Conservation (phyloP, 768 basidiomycete species). For the Hericium coralloides region DNA sequence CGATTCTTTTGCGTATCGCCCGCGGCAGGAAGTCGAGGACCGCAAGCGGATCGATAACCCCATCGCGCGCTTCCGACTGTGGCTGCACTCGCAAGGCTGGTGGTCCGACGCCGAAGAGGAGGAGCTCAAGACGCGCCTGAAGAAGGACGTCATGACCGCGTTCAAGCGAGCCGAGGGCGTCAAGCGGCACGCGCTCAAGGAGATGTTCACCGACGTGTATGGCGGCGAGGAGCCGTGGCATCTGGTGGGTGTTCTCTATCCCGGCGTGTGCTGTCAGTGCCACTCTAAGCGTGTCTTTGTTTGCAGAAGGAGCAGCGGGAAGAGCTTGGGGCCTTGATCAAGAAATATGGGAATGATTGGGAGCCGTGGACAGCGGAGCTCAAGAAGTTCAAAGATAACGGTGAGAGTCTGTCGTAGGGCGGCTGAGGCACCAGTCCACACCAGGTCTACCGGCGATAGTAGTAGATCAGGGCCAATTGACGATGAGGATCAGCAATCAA, state of each 20-base stretch:
- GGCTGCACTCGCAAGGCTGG: conserved; percentile 77
- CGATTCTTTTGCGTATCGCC: conserved; percentile 90
- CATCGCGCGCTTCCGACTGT: conserved; percentile 74
- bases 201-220: conserved; percentile 84
- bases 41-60: conserved; percentile 89
- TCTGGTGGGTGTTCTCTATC: conserved; percentile 42
- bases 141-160: conserved; percentile 64
- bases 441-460: too few relatives aligned
- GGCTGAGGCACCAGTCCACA: too few relatives aligned
- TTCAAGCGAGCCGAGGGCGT: conserved; percentile 72
- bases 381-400: conserved; percentile 64
- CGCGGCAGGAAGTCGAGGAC: conserved; percentile 85
- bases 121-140: conserved; percentile 56
- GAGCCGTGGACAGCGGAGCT: conserved; percentile 82
- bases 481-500: too few relatives aligned
- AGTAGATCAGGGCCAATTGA: too few relatives aligned
- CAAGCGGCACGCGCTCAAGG: conserved; percentile 59
- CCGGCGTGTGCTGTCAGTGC: background rate
- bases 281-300: conserved; percentile 5
- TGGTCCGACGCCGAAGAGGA: conserved; percentile 75
- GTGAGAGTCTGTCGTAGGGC: conserved; percentile 27
- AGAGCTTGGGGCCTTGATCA: conserved; percentile 63
- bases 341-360: conserved; percentile 82
- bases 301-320: conserved; percentile 72
- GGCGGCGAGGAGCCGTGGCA: conserved; percentile 81